phyloP scores from a whole-genome alignment of 768 basidiomycete genomes.

The Amanita jacksonii region DNA sequence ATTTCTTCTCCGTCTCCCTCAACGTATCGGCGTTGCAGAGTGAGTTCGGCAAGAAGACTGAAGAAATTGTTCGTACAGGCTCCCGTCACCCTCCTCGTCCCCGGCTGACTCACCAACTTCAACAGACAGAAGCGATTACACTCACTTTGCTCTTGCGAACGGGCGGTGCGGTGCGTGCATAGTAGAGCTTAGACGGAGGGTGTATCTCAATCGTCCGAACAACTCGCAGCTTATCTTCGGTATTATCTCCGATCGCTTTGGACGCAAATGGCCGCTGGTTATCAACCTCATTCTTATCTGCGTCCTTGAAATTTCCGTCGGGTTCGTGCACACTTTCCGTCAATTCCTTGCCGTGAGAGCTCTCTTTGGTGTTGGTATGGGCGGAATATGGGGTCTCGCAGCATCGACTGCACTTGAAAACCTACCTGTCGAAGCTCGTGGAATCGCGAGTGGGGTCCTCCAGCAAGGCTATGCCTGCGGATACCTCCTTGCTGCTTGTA shows the following conservation, averaged over 20 bases:
- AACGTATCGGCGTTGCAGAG: slow-evolving; percentile 14
- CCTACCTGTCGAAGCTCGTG: slow-evolving; percentile 79
- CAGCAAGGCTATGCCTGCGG: slow-evolving; percentile 89
- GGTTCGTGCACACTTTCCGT: slow-evolving; percentile 67
- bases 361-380: slow-evolving; percentile 84
- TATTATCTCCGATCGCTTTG: slow-evolving; percentile 78
- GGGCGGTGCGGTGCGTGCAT: slow-evolving; percentile 54
- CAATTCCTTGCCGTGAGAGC: slow-evolving; percentile 78
- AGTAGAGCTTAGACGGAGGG: too few species aligned
- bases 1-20: slow-evolving; percentile 21
- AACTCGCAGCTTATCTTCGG: slow-evolving; percentile 76
- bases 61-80: slow-evolving; percentile 14
- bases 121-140: slow-evolving; percentile 73
- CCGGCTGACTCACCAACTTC: background rate
- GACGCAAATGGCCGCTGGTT: slow-evolving; percentile 90
- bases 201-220: too few species aligned
- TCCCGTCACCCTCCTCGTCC: background rate
- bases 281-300: slow-evolving; percentile 62
- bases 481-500: slow-evolving; percentile 71
- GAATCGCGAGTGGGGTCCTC: slow-evolving; percentile 73
- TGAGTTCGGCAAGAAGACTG: slow-evolving; percentile 15
- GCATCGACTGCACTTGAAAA: slow-evolving; percentile 82
- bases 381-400: slow-evolving; percentile 82
- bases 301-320: slow-evolving; percentile 66
- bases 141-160: slow-evolving; percentile 90